Conservation (phyloP, 2,329 filamentous ascomycete species). For the Colletotrichum coccodes region DNA sequence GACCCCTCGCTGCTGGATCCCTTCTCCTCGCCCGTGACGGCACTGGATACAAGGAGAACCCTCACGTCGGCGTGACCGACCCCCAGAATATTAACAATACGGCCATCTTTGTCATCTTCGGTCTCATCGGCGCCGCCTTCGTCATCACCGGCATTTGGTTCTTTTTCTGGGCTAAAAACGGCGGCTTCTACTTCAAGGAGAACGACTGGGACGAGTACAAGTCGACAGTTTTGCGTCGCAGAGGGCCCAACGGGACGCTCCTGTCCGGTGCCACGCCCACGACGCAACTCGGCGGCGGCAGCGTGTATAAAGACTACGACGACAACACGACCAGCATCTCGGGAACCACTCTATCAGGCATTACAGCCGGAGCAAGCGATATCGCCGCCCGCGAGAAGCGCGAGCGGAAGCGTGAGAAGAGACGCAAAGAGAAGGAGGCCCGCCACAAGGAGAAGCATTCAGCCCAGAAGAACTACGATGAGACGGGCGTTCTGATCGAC, state of each 20-base stretch:
- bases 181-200: conserved; percentile 87
- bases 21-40: conserved; percentile 52
- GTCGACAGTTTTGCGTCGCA: conserved; percentile 87
- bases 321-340: conserved; percentile 58
- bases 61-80: conserved; percentile 59
- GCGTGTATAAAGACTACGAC: conserved; percentile 80
- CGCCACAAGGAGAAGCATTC: conserved; percentile 43
- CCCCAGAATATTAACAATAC: conserved; percentile 70
- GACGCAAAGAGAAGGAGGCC: conserved; percentile 50
- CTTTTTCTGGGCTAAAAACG: conserved; percentile 98
- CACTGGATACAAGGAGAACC: conserved; percentile 46
- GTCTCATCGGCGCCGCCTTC: conserved; percentile 81
- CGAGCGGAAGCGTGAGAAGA: conserved; percentile 62
- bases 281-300: conserved; percentile 88
- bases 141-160: conserved; percentile 89
- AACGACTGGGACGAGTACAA: conserved; percentile 99
- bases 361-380: conserved; percentile 68
- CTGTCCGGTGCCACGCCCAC: conserved; percentile 84
- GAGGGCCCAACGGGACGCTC: conserved; percentile 88
- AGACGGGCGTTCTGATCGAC: conserved; percentile 66
- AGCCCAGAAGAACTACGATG: conserved; percentile 47
- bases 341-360: conserved; percentile 60
- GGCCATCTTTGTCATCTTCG: conserved; percentile 87
- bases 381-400: conserved; percentile 65
- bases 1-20: conserved; percentile 54